phyloP scores from a whole-genome alignment of 306 rosid genomes.

The Cyclanthera cordifolia region DNA sequence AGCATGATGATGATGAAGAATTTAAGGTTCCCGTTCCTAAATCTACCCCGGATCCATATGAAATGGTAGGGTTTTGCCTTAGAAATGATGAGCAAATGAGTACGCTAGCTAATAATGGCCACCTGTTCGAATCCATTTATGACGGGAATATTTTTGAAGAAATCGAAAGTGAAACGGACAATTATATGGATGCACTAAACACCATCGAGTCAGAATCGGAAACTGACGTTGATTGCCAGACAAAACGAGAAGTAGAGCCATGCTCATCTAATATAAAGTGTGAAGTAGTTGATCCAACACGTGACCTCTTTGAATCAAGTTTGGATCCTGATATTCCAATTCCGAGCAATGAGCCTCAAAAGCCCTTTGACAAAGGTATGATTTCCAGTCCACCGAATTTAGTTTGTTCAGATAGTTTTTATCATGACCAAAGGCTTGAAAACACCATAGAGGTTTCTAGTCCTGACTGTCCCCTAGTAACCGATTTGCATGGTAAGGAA shows the following conservation, averaged over 20 bases:
- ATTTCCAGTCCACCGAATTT: constrained; percentile 15
- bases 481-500: constrained; percentile 13
- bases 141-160: constrained; percentile 39
- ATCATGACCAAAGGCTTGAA: constrained; percentile 24
- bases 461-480: constrained; percentile 23
- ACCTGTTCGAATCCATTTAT: constrained; percentile 22
- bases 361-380: constrained; percentile 26
- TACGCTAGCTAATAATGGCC: neutral
- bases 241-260: constrained; percentile 48
- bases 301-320: constrained; percentile 25
- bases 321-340: constrained; percentile 26
- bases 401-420: constrained; percentile 15
- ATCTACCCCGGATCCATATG: constrained; percentile 24
- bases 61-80: constrained; percentile 21
- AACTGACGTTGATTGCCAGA: constrained; percentile 59
- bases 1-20: constrained; percentile 29
- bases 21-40: constrained; percentile 25
- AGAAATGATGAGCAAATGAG: constrained; percentile 25
- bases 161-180: constrained; percentile 66
- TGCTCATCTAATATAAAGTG: constrained; percentile 16
- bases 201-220: constrained; percentile 80
- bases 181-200: constrained; percentile 85
- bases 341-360: constrained; percentile 24
- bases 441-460: constrained; percentile 18
- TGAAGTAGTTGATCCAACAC: constrained; percentile 29